Conservation (phyloP, 2,329 filamentous ascomycete genomes). For the Alternaria ethzedia region DNA sequence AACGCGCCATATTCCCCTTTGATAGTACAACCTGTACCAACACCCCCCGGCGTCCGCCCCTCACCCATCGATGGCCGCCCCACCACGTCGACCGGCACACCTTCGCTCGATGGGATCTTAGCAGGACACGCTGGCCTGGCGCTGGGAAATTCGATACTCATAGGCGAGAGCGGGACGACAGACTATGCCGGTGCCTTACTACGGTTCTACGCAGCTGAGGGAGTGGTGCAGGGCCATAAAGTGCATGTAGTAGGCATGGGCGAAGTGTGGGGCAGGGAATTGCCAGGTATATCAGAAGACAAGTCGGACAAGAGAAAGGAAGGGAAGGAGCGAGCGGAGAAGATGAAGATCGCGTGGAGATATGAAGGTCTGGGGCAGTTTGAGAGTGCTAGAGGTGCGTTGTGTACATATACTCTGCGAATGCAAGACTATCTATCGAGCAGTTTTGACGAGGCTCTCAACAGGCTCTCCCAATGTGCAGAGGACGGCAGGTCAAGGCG, state of each 20-base stretch:
- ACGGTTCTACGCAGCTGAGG: constrained; percentile 90
- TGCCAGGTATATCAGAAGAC: constrained; percentile 72
- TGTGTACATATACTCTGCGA: constrained; percentile 25
- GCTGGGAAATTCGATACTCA: constrained; percentile 77
- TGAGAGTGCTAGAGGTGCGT: constrained; percentile 69
- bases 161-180: constrained; percentile 90
- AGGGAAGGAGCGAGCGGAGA: constrained; percentile 54
- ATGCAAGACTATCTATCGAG: constrained; percentile 16
- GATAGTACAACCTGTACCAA: constrained; percentile 19
- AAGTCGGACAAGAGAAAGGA: constrained; percentile 41
- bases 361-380: constrained; percentile 85
- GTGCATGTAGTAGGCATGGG: constrained; percentile 84
- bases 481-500: constrained; percentile 20
- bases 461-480: constrained; percentile 29
- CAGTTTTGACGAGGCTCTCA: constrained; percentile 23
- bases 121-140: constrained; percentile 86
- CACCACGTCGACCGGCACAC: constrained; percentile 89
- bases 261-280: constrained; percentile 79
- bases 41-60: constrained; percentile 68
- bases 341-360: constrained; percentile 99
- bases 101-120: constrained; percentile 82
- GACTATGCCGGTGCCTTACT: constrained; percentile 88
- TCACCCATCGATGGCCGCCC: constrained; percentile 87
- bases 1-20: constrained; percentile 13
- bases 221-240: constrained; percentile 86